Base-by-base conservation (phyloP, 495 filamentous ascomycete genomes). In the Penicillium crystallinum region DNA sequence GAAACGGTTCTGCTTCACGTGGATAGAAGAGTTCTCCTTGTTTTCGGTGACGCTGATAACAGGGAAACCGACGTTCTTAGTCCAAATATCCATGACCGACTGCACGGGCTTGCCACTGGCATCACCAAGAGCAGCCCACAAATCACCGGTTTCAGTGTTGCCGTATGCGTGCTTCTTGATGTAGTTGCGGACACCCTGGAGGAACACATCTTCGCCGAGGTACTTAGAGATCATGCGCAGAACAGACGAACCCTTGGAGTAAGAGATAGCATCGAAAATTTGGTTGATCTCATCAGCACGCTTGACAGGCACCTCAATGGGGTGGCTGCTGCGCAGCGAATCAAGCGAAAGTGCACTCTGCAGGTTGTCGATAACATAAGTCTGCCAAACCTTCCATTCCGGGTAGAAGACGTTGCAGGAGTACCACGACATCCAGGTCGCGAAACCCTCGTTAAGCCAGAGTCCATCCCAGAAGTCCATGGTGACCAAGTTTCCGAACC, bases 381-480 rank as follows among this genome's bases (percentile, higher is more conserved):
- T 83, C 70, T 96, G 82, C 93, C 93, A 97, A n/a, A 97, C 90
- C 72, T 96, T 96, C 92, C 93, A 97, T 65, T 97, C 91, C 3
- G 92, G 93, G 73, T 91, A 97, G 77, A 98, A 95, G 49, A 63
- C 71, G 48, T 81, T 79, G 67, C 76, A 78, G 12, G 77, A 78
- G 56, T 80, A 80, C 78, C 78, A 81, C 10, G 76, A 79, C 76
- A 80, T 79, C 95, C 93, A 98, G 21, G 93, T 97, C 27, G 93
- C 93, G 66, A 97, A 97, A 21, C 92, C 92, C 71, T 98, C 93
- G 67, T 97, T 97, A 53, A 98, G 84, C 93, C 93, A 98, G 25
- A 98, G 75, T 27, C 90, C 92, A 70, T 97, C 91, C 93, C 93
- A 98, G 81, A 93, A 98, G 69, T 97, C 92, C 93, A 98, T 98